phyloP scores from a whole-genome alignment of 2,329 filamentous ascomycete genomes.

The Talaromyces sp. region DNA sequence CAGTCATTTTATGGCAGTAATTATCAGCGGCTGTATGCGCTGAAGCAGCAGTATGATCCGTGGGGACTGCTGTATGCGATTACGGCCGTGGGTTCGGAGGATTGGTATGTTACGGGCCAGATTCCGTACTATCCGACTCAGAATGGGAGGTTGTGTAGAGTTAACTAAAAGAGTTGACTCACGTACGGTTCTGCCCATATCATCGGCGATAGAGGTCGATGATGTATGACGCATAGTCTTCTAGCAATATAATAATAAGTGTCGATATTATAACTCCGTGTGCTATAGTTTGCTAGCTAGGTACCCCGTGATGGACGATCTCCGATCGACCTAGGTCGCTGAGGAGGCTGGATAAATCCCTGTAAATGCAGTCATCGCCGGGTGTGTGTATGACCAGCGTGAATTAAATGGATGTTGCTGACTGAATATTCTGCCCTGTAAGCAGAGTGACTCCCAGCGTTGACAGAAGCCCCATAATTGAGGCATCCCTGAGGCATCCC shows the following conservation, averaged over 20 bases:
- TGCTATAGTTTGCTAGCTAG: neutral
- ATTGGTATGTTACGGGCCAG: constrained; percentile 30
- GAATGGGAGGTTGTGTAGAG: constrained; percentile 7
- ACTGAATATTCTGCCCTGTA: neutral
- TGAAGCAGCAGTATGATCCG: constrained; percentile 48
- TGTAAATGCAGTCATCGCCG: neutral
- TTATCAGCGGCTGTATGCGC: constrained; percentile 35
- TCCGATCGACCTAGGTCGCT: neutral
- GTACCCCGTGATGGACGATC: too few species aligned
- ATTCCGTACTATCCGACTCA: constrained; percentile 12
- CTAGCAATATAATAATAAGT: neutral
- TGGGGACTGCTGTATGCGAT: constrained; percentile 41
- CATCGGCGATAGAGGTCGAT: neutral
- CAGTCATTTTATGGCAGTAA: constrained; percentile 46
- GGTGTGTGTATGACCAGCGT: neutral
- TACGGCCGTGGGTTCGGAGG: constrained; percentile 43
- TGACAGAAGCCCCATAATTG: neutral
- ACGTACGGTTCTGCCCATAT: too few species aligned
- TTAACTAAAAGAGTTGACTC: neutral
- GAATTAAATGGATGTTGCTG: neutral
- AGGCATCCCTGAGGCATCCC: neutral
- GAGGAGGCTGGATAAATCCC: neutral
- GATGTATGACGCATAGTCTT: neutral
- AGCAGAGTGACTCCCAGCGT: neutral
- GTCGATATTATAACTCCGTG: neutral